phyloP scores from a whole-genome alignment of 2,329 filamentous ascomycete species.

The Hymenoscyphus fructigenus region DNA sequence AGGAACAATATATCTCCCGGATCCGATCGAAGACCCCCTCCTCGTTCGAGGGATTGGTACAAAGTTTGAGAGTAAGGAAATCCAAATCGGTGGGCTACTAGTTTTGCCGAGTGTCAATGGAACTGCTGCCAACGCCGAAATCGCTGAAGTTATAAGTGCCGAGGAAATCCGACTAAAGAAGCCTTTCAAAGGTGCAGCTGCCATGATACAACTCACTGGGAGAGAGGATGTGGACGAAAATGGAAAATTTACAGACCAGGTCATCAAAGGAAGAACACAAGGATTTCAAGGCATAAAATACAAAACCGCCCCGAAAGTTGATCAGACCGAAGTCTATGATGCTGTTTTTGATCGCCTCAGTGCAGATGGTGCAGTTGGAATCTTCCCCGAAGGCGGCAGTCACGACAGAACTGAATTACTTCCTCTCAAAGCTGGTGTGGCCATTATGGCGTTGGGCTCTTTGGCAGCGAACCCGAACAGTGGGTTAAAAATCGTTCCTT shows the following conservation, averaged over 20 bases:
- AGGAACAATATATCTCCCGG: constrained; percentile 84
- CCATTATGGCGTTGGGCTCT: constrained; percentile 91
- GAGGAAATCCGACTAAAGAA: constrained; percentile 17
- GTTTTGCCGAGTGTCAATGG: constrained; percentile 85
- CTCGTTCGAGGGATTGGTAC: constrained; percentile 78
- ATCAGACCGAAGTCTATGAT: constrained; percentile 90
- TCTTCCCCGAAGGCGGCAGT: constrained; percentile 95
- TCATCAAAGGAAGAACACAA: not conserved
- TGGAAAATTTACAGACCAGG: constrained; percentile 9
- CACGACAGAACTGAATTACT: constrained; percentile 91
- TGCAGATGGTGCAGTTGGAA: constrained; percentile 84
- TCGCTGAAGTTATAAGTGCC: constrained; percentile 14
- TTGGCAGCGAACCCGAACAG: constrained; percentile 78
- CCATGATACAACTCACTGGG: constrained; percentile 15
- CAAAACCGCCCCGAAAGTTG: constrained; percentile 87
- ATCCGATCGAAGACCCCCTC: constrained; percentile 80
- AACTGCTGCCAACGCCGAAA: constrained; percentile 70
- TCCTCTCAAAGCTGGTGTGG: constrained; percentile 76
- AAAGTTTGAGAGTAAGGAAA: constrained; percentile 72
- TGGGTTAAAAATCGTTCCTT: constrained; percentile 75
- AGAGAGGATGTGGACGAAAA: constrained; percentile 15
- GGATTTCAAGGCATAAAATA: constrained; percentile 66
- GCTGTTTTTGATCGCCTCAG: constrained; percentile 81
- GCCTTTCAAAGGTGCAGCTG: constrained; percentile 11
- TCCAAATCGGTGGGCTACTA: constrained; percentile 76